These are phyloP conservation scores for Tricholoma terreum DNA, from an alignment of 768 basidiomycete genomes.

Conservation along the genomic window DNA sequence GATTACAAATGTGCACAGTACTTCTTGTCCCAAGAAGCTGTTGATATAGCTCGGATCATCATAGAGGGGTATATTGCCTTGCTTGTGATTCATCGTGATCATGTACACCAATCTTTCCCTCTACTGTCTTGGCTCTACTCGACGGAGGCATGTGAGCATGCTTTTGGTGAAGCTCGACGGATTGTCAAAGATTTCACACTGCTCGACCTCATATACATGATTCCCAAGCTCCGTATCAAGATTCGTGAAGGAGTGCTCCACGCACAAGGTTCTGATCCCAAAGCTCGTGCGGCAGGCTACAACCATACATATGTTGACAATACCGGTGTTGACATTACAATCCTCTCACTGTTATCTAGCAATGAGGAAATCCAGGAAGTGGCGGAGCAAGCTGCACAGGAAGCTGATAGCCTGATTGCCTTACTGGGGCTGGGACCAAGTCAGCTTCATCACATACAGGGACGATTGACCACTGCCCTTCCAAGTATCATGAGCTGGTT, in stretches of 20 bases:
- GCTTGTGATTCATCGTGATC: constrained; percentile 34
- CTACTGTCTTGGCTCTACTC: constrained; percentile 28
- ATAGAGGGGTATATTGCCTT: constrained; percentile 30
- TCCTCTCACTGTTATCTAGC: constrained; percentile 19
- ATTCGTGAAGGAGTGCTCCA: constrained; percentile 21
- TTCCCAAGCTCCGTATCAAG: constrained; percentile 22
- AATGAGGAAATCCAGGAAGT: constrained; percentile 19
- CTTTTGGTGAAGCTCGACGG: too few species aligned
- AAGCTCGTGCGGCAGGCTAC: constrained; percentile 23
- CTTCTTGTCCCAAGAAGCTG: constrained; percentile 32
- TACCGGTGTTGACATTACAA: constrained; percentile 13
- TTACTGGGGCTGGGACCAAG: constrained; percentile 17
- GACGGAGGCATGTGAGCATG: too few species aligned
- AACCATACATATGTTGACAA: constrained; percentile 26
- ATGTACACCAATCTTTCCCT: constrained; percentile 9
- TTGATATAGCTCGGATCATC: constrained; percentile 29
- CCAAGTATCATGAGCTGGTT: constrained; percentile 4
- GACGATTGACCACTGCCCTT: neutral
- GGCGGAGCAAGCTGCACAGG: constrained; percentile 15
- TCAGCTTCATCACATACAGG: neutral
- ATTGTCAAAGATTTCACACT: constrained; percentile 35
- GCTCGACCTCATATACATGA: constrained; percentile 27
- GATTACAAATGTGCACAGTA: constrained; percentile 19
- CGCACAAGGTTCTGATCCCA: constrained; percentile 11
- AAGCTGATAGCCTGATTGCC: constrained; percentile 18